Evolutionary conservation across 805 yeast genomes (phyloP), one percentile per base, ranked within the genome.

Genomic region (Pichia nakasei): DNA sequence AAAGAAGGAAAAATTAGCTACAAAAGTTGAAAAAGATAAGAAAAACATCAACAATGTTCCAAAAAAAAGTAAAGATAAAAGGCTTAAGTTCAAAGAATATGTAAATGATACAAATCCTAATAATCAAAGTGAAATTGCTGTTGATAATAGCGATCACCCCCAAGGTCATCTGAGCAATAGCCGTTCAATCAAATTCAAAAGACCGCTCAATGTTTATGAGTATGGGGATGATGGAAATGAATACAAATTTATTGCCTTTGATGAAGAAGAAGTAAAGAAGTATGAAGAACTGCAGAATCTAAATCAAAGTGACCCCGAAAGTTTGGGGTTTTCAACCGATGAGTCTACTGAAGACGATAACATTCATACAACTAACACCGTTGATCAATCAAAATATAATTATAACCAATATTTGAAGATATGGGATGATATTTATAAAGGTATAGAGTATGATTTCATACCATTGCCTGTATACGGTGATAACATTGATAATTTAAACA

Each of bases 171-270:
- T 19, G 18, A 19, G 7, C 12, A 8, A 8, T 24, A 8, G 12
- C 9, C 27, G 13, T 5, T 11, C 27, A 4, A 22, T 5, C 15
- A 19, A 21, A 20, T 17, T 32, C 5, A 37, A 18, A 19, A 22
- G 31, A 17, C 47, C 48, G n/a, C 5, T 6, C 3, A 18, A 32
- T 2, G 29, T 47, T 9, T 20, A 31, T 35, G 70, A 64, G 37
- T 65, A 56, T 45, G 75, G 74, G 1, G 62, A 64, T 1, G 45
- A 52, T 4, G 60, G 66, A 15, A 61, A 68, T 40, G 78, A 76
- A 2, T 73, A 65, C 50, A 59, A 61, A 39, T 72, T 72, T 53
- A 63, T 73, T 5, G 61, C 67, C 32, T 62, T 65, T 1, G 40
- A 51, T 11, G 43, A 57, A 9, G 15, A 37, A 4, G 51, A 50